Conservation (phyloP, 1,284 basidiomycete species). For the Mycena citricolor region DNA sequence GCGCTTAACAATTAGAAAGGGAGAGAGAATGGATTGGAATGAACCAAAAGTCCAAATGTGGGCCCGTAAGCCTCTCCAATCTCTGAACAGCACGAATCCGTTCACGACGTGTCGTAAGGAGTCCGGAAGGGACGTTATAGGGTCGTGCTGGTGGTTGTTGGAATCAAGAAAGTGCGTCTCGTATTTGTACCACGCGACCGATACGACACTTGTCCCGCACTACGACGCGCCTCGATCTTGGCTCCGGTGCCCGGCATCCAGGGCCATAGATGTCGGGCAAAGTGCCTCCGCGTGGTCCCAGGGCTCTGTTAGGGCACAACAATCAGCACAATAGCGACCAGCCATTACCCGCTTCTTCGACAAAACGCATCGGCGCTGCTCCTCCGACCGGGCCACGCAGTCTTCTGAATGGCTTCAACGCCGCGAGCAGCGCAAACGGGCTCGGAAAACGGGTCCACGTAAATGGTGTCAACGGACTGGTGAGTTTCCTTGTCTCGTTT, state of each 20-base stretch:
- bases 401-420: conserved; percentile 39
- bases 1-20: too few relatives aligned
- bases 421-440: background rate
- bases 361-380: conserved; percentile 44
- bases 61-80: too few relatives aligned
- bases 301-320: conserved; percentile 55
- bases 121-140: too few relatives aligned
- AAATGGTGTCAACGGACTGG: background rate
- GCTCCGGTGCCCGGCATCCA: background rate
- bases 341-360: conserved; percentile 23
- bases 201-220: conserved; percentile 5
- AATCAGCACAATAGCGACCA: conserved; percentile 2
- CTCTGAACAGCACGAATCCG: too few relatives aligned
- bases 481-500: background rate
- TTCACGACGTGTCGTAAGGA: too few relatives aligned
- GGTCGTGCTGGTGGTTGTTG: conserved; percentile 1
- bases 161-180: conserved; percentile 1
- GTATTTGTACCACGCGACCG: conserved; percentile 16
- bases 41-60: too few relatives aligned
- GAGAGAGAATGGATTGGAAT: too few relatives aligned
- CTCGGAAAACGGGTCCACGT: background rate
- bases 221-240: background rate
- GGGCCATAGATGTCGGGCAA: conserved; percentile 68
- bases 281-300: conserved; percentile 69
- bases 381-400: conserved; percentile 63